phyloP scores from a whole-genome alignment of 2,329 filamentous ascomycete species.

The Colletotrichum chrysophilum region DNA sequence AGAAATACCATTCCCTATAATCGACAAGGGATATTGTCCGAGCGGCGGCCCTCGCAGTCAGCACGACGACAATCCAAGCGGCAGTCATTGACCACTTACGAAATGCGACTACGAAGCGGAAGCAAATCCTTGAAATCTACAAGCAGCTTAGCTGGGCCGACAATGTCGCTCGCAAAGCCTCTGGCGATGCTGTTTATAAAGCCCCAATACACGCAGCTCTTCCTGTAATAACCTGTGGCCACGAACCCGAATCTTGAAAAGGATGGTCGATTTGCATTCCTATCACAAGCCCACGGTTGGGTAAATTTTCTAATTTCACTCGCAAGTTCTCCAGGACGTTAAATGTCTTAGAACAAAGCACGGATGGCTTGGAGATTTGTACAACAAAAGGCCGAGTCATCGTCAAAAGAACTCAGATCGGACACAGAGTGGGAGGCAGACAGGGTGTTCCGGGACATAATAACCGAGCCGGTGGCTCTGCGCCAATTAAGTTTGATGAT shows the following conservation, averaged over 20 bases:
- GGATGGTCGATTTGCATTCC: not conserved
- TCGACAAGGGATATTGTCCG: too few species aligned
- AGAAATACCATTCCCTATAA: too few species aligned
- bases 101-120: too few species aligned
- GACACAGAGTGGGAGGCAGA: not conserved
- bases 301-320: not conserved
- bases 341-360: not conserved
- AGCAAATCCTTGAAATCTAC: too few species aligned
- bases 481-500: not conserved
- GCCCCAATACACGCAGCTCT: not conserved
- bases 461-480: not conserved
- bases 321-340: not conserved
- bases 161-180: too few species aligned
- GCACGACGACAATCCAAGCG: too few species aligned
- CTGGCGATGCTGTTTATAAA: too few species aligned
- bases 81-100: too few species aligned
- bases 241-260: accelerated
- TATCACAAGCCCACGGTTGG: not conserved
- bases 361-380: not conserved
- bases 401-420: not conserved
- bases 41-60: too few species aligned
- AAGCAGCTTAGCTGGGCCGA: too few species aligned
- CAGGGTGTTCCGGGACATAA: accelerated
- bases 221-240: accelerated
- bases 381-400: not conserved